phyloP scores from a whole-genome alignment of 2,329 filamentous ascomycete species.

The Aspergillus glaucus region DNA sequence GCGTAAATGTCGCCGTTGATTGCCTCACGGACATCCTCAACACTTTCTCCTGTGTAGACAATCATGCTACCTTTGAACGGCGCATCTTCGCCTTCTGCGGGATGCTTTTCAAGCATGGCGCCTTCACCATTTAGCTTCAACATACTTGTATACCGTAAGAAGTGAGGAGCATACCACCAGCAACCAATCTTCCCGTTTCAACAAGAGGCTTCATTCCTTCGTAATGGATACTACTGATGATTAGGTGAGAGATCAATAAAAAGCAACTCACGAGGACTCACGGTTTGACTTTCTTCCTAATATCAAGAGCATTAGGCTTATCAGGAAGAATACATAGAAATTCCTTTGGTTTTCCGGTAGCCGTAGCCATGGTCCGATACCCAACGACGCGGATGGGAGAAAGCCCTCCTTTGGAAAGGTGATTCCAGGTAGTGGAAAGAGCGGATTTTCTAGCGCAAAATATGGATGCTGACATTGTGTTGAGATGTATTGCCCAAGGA shows the following conservation, averaged over 20 bases:
- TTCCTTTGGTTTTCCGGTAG: constrained; percentile 3
- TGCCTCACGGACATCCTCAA: constrained; percentile 10
- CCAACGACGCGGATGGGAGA: no score
- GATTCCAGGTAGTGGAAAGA: no score
- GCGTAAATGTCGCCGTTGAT: constrained; percentile 14
- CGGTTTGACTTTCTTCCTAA: constrained; percentile 8
- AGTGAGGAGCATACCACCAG: constrained; percentile 6
- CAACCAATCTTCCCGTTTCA: constrained; percentile 8
- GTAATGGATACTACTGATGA: constrained; percentile 5
- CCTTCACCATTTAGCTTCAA: constrained; percentile 2
- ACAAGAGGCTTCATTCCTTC: constrained; percentile 11
- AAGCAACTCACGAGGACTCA: not conserved
- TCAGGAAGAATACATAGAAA: constrained; percentile 12
- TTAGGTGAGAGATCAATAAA: not conserved
- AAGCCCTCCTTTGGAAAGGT: no score
- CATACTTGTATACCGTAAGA: not conserved
- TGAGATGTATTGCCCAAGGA: no score
- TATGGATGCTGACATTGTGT: no score
- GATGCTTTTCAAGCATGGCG: constrained; percentile 12
- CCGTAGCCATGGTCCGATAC: not conserved
- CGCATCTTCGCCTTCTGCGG: constrained; percentile 4
- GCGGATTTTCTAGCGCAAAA: no score
- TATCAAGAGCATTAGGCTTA: constrained; percentile 5
- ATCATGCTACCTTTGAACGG: constrained; percentile 14
- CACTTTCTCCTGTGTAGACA: constrained; percentile 10